These are phyloP conservation scores for Cladosporium sp. DNA, from an alignment of 2,329 filamentous ascomycete species.

Conservation along the genomic window DNA sequence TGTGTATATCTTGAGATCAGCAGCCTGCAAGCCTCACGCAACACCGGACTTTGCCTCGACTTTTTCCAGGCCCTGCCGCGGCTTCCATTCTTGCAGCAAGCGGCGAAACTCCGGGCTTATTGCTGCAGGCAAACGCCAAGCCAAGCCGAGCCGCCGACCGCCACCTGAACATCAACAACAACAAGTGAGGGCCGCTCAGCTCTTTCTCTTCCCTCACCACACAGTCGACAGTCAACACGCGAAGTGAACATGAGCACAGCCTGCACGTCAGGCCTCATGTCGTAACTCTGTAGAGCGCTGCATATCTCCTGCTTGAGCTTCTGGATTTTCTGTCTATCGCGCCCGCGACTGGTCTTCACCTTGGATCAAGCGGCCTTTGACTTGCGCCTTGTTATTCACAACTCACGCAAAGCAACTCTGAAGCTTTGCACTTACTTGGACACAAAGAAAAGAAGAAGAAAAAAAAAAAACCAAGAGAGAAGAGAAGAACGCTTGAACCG, in stretches of 20 bases:
- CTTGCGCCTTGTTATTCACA: neutral
- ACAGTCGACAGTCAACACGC: slow-evolving; percentile 7
- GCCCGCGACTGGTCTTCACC: neutral
- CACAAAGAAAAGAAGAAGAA: neutral
- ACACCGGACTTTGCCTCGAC: slow-evolving; percentile 13
- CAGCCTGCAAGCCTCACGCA: neutral
- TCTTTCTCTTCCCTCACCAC: neutral
- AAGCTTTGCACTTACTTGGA: slow-evolving; percentile 2
- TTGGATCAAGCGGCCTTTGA: neutral
- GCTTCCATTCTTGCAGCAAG: neutral
- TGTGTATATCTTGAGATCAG: neutral
- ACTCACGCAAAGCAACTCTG: neutral
- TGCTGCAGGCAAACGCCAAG: neutral
- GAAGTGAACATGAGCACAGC: slow-evolving; percentile 12
- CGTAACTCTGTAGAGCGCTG: slow-evolving; percentile 13
- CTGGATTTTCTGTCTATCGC: slow-evolving; percentile 6
- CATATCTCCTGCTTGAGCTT: neutral
- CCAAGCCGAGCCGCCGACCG: neutral
- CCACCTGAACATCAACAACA: neutral
- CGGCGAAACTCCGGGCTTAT: neutral
- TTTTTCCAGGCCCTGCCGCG: slow-evolving; percentile 16
- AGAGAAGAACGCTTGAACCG: neutral
- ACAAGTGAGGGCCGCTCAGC: neutral
- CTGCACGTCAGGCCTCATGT: neutral
- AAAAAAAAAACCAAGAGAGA: neutral